phyloP scores from a whole-genome alignment of 352 stramenopile genomes.

The Phytophthora kernoviae region DNA sequence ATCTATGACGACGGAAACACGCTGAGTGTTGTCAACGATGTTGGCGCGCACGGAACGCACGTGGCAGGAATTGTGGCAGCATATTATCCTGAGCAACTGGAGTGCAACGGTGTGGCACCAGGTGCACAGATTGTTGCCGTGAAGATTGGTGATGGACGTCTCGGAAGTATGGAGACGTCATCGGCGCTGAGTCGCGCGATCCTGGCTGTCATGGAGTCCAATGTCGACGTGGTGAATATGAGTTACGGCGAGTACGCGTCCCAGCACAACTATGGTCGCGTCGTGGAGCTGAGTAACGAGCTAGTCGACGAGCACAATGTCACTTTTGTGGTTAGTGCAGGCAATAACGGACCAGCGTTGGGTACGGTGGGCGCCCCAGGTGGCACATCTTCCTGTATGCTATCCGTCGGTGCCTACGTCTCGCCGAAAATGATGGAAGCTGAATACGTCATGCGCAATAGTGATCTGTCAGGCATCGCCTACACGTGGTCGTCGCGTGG shows the following conservation, averaged over 20 bases:
- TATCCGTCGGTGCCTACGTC: slow-evolving; percentile 96
- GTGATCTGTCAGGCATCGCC: slow-evolving; percentile 58
- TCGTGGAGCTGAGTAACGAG: slow-evolving; percentile 91
- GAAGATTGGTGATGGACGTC: slow-evolving; percentile 95
- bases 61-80: slow-evolving; percentile 94
- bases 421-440: slow-evolving; percentile 94
- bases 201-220: slow-evolving; percentile 85
- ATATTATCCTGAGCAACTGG: slow-evolving; percentile 85
- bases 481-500: slow-evolving; percentile 95
- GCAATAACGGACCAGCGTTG: slow-evolving; percentile 96
- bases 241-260: slow-evolving; percentile 95
- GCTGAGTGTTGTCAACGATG: slow-evolving; percentile 93
- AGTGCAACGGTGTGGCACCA: slow-evolving; percentile 93
- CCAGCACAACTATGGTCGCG: slow-evolving; percentile 87
- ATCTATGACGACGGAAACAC: slow-evolving; percentile 94
- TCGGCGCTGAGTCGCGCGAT: slow-evolving; percentile 90
- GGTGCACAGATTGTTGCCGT: slow-evolving; percentile 93
- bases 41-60: slow-evolving; percentile 95
- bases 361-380: slow-evolving; percentile 93
- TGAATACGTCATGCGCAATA: slow-evolving; percentile 89
- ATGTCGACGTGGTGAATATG: slow-evolving; percentile 97
- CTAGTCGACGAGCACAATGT: slow-evolving; percentile 93
- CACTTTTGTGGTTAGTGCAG: slow-evolving; percentile 93
- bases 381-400: slow-evolving; percentile 85
- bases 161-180: slow-evolving; percentile 95